Evolutionary conservation across 768 basidiomycete genomes (phyloP).

Genomic region (Grammothele lineata): DNA sequence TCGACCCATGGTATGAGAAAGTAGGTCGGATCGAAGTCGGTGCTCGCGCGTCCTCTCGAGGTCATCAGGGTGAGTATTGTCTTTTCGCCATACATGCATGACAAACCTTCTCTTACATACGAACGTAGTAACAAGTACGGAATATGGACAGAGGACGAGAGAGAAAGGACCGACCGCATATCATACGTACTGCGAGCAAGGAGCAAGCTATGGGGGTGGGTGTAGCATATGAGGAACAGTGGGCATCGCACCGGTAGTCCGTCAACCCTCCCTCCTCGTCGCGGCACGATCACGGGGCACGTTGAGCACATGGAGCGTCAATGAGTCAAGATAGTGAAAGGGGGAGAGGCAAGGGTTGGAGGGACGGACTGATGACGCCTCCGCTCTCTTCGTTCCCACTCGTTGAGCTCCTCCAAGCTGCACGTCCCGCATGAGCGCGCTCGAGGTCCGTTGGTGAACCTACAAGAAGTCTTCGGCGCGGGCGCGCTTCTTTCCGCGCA

Average conservation of each 20-base stretch:
- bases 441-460: not conserved
- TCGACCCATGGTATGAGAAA: no score
- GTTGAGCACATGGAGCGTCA: no score
- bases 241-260: conserved; percentile 19
- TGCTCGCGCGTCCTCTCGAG: no score
- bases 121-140: not conserved
- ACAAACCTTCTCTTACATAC: conserved; percentile 16
- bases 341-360: conserved; percentile 18
- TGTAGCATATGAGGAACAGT: conserved; percentile 12
- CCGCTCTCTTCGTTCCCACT: conserved; percentile 3
- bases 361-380: conserved; percentile 29
- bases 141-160: no score
- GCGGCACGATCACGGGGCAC: conserved; percentile 10
- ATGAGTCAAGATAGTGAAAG: conserved; percentile 21
- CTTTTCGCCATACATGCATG: conserved; percentile 10
- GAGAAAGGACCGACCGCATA: conserved; percentile 28
- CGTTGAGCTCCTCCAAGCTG: conserved; percentile 6
- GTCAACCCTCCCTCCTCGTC: not conserved
- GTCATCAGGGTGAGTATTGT: no score
- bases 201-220: conserved; percentile 4
- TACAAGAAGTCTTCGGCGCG: conserved; percentile 84
- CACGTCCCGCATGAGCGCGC: not conserved
- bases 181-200: conserved; percentile 10
- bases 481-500: conserved; percentile 78
- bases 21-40: no score